Conservation (phyloP, 768 basidiomycete genomes). For the Saitozyma podzolica region DNA sequence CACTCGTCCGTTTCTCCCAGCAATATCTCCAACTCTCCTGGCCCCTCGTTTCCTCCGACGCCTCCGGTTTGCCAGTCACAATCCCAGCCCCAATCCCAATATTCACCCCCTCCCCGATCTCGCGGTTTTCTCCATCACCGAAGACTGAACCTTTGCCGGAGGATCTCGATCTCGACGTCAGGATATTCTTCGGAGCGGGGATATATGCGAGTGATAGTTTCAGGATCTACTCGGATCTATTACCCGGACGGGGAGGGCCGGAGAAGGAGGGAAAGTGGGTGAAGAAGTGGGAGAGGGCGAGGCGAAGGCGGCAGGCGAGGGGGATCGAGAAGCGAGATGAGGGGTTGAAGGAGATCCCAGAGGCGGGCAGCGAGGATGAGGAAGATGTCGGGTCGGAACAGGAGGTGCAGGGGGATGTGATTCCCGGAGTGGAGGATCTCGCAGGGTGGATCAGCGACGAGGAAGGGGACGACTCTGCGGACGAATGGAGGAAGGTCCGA, state of each 20-base stretch:
- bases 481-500: slow-evolving; percentile 66
- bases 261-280: slow-evolving; percentile 32
- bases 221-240: slow-evolving; percentile 62
- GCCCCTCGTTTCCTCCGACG: slow-evolving; percentile 15
- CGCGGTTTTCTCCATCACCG: too few relatives aligned
- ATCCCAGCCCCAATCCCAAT: neutral
- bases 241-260: slow-evolving; percentile 42
- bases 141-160: too few relatives aligned
- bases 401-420: neutral
- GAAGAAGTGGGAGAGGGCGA: slow-evolving; percentile 17
- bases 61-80: slow-evolving; percentile 51
- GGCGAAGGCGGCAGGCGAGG: slow-evolving; percentile 9
- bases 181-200: slow-evolving; percentile 64
- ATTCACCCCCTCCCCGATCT: slow-evolving; percentile 1
- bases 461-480: slow-evolving; percentile 33
- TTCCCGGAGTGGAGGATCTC: slow-evolving; percentile 9
- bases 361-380: too few relatives aligned
- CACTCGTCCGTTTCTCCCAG: slow-evolving; percentile 62
- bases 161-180: slow-evolving; percentile 54
- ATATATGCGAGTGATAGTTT: slow-evolving; percentile 74
- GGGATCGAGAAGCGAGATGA: neutral
- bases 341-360: neutral
- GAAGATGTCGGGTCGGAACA: neutral
- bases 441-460: slow-evolving; percentile 44
- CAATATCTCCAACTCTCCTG: slow-evolving; percentile 55